Conservation (phyloP, 257 asterid genomes). For the Galeopsis tetrahit region DNA sequence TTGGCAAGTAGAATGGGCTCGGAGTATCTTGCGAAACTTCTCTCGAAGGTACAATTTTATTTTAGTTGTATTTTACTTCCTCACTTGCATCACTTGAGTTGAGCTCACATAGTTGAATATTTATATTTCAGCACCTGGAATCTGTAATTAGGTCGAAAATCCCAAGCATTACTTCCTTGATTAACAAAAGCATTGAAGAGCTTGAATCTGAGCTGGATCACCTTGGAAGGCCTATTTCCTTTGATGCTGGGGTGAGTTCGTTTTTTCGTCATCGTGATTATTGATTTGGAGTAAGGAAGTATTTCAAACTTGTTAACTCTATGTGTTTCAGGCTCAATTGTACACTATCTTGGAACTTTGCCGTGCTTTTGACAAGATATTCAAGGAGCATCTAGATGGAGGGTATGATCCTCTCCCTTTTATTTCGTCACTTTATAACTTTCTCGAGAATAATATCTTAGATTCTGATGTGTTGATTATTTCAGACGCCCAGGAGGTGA, state of each 20-base stretch:
- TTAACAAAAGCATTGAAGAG: constrained; percentile 85
- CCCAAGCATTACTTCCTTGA: constrained; percentile 86
- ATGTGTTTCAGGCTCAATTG: constrained; percentile 78
- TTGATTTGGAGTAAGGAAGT: not conserved
- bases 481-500: constrained; percentile 95
- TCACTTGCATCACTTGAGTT: constrained; percentile 24
- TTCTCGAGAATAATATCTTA: not conserved
- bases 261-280: constrained; percentile 26
- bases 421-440: not conserved
- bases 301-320: constrained; percentile 21
- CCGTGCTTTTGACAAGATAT: constrained; percentile 94
- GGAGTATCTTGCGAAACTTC: constrained; percentile 94
- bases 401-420: constrained; percentile 56
- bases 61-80: constrained; percentile 9
- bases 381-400: constrained; percentile 97
- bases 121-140: constrained; percentile 80
- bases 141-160: constrained; percentile 76
- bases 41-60: constrained; percentile 61
- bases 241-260: constrained; percentile 89
- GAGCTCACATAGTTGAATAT: constrained; percentile 25
- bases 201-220: constrained; percentile 94
- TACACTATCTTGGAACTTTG: constrained; percentile 95
- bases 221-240: constrained; percentile 87
- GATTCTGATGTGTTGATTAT: constrained; percentile 36
- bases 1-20: constrained; percentile 89